Conservation (phyloP, 2,329 filamentous ascomycete species). For the Golovinomyces cichoracearum region DNA sequence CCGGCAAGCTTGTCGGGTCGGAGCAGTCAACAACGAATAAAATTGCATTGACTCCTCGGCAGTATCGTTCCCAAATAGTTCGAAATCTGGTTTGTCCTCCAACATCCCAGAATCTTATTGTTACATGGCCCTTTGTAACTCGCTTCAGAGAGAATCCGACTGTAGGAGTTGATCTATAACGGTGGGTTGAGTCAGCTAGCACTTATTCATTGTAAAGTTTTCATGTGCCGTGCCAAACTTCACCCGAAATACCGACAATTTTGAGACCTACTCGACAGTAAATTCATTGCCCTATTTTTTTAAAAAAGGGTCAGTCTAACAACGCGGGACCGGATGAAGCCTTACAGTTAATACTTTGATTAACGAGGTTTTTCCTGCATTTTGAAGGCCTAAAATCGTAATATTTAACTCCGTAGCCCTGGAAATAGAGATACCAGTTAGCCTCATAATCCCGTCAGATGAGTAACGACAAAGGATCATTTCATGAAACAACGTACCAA, state of each 20-base stretch:
- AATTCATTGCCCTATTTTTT: slow-evolving; percentile 69
- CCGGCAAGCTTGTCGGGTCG: slow-evolving; percentile 52
- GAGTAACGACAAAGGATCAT: too few species aligned
- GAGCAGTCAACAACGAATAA: slow-evolving; percentile 97
- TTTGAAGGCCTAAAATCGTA: slow-evolving; percentile 94
- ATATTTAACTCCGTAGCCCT: slow-evolving; percentile 99
- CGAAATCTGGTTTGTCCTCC: slow-evolving; percentile 91
- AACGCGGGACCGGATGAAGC: slow-evolving; percentile 4
- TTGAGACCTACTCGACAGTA: slow-evolving; percentile 68
- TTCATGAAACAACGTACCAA: too few species aligned
- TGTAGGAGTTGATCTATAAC: slow-evolving; percentile 71
- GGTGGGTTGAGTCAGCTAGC: slow-evolving; percentile 16
- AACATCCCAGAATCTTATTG: slow-evolving; percentile 96
- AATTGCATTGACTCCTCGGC: slow-evolving; percentile 87
- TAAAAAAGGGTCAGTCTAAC: background rate
- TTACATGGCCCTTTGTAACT: slow-evolving; percentile 92
- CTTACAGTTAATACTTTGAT: slow-evolving; percentile 85
- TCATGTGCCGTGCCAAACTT: background rate
- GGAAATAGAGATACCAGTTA: slow-evolving; percentile 3
- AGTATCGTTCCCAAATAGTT: slow-evolving; percentile 98
- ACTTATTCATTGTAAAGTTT: slow-evolving; percentile 3
- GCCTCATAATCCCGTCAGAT: background rate
- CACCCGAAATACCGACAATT: background rate
- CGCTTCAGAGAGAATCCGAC: slow-evolving; percentile 99
- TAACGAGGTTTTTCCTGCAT: slow-evolving; percentile 90